Conservation (phyloP, 768 basidiomycete species). For the Xanthoconium stramineum region DNA sequence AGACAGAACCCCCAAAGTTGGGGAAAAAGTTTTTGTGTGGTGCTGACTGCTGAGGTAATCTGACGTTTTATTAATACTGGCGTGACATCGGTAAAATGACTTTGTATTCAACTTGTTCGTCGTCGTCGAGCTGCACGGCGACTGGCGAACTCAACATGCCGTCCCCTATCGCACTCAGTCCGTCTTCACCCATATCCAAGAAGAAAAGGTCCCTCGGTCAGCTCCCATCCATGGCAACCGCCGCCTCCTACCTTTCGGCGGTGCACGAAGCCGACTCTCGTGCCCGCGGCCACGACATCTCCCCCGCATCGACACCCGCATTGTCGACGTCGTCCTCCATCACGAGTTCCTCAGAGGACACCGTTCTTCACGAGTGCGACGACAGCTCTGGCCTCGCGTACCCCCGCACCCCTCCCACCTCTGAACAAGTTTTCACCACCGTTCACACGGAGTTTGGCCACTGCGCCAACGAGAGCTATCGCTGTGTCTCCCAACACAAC, state of each 20-base stretch:
- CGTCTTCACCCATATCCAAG: slow-evolving; percentile 58
- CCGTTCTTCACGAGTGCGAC: slow-evolving; percentile 55
- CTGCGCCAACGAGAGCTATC: slow-evolving; percentile 71
- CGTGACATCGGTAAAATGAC: slow-evolving; percentile 13
- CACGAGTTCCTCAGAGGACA: slow-evolving; percentile 68
- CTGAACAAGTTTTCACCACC: slow-evolving; percentile 73
- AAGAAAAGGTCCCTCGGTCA: slow-evolving; percentile 45
- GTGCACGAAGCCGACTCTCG: slow-evolving; percentile 66
- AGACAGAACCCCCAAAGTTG: too few species aligned
- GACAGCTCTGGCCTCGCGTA: slow-evolving; percentile 55
- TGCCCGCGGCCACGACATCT: slow-evolving; percentile 45
- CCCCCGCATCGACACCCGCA: slow-evolving; percentile 65
- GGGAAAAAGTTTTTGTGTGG: background rate
- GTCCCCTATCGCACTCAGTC: slow-evolving; percentile 65
- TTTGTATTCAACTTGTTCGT: slow-evolving; percentile 10
- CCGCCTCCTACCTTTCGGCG: slow-evolving; percentile 59
- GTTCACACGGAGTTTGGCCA: slow-evolving; percentile 93
- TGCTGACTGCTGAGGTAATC: slow-evolving; percentile 25
- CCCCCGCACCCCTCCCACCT: slow-evolving; percentile 70
- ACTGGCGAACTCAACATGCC: slow-evolving; percentile 31
- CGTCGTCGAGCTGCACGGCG: slow-evolving; percentile 10
- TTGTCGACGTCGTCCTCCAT: slow-evolving; percentile 72
- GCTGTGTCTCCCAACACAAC: slow-evolving; percentile 64
- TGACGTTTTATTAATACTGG: slow-evolving; percentile 19
- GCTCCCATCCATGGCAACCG: slow-evolving; percentile 43